These are phyloP conservation scores for Saccharum hybrid DNA, from an alignment of 202 grass and related monocot species.

Conservation along the genomic window DNA sequence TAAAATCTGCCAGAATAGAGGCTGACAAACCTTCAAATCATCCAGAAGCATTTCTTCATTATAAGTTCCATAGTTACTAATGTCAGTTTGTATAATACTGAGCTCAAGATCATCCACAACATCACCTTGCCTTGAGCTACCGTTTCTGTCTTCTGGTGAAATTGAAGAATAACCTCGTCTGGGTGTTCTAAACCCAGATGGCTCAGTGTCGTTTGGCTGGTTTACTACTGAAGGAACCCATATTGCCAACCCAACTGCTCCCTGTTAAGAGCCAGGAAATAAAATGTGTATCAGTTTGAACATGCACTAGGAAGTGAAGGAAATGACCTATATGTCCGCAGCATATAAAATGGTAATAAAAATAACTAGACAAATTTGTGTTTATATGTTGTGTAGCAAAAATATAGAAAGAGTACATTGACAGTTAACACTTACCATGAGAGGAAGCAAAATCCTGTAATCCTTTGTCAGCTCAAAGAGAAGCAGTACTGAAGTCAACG, in stretches of 20 bases:
- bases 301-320: conserved; percentile 28
- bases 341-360: conserved; percentile 32
- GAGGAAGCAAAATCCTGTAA: conserved; percentile 95
- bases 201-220: conserved; percentile 59
- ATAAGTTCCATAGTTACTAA: conserved; percentile 50
- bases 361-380: conserved; percentile 3
- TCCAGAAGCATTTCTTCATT: conserved; percentile 86
- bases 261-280: conserved; percentile 53
- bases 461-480: conserved; percentile 99
- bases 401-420: background rate
- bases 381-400: background rate
- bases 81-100: conserved; percentile 58
- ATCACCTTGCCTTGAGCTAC: conserved; percentile 48
- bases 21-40: conserved; percentile 82
- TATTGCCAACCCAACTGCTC: conserved; percentile 97
- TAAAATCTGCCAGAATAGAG: conserved; percentile 22
- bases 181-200: conserved; percentile 54
- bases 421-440: conserved; percentile 71
- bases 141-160: conserved; percentile 65
- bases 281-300: conserved; percentile 19
- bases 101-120: conserved; percentile 65
- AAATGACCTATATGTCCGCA: background rate
- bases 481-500: conserved; percentile 90
- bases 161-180: conserved; percentile 74
- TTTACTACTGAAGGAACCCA: conserved; percentile 98